Base-by-base conservation (phyloP, 495 filamentous ascomycete genomes). In the Pyrenopolyporus hunteri region DNA sequence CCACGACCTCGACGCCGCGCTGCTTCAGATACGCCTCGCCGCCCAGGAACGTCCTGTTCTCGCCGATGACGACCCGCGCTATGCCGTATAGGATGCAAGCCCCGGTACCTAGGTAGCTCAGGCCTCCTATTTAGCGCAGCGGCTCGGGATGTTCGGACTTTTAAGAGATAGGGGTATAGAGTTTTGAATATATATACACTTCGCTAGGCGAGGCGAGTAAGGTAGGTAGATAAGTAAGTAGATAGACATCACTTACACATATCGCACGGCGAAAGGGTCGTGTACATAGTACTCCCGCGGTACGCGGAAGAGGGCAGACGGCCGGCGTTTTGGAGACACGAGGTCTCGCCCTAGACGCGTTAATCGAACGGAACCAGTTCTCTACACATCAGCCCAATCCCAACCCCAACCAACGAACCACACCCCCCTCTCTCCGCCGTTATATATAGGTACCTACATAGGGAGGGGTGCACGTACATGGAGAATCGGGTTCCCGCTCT, bases 211-310 rank as follows among this genome's bases (percentile, higher is more conserved):
- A 36, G n/a, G 6, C 3, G 13, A 8, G 13, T 13, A 13, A 8
- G 10, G 6, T 16, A 17, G n/a, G 2, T 3, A 16, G 13, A 45
- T 7, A 8, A 11, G 1, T 5, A 14, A 14, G 6, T 1, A 28
- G 22, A 4, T 32, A n/a, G 6, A 2, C 14, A 16, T 10, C 29
- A 57, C 70, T 63, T 88, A 79, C 89, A 93, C 90, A 94, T 94
- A 70, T 92, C 87, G 70, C 91, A 96, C 0, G 90, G 91, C 10
- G 90, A 93, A 3, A 95, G 77, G 1, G 91, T 93, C 6, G 90
- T 94, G 73, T 90, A 94, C 87, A 94, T 92, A 3, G 91, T 94
- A 10, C 68, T 73, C 35, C 89, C 87, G 63, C 80, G 74, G 73
- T 93, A 94, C 14, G 83, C 83, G 0, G 81, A 82, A 9, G 87